A percentile compares a stretch with the other conserved stretches of the same genome.
Conservation (phyloP, 768 basidiomycete genomes). For the Suillus ampliporus region DNA sequence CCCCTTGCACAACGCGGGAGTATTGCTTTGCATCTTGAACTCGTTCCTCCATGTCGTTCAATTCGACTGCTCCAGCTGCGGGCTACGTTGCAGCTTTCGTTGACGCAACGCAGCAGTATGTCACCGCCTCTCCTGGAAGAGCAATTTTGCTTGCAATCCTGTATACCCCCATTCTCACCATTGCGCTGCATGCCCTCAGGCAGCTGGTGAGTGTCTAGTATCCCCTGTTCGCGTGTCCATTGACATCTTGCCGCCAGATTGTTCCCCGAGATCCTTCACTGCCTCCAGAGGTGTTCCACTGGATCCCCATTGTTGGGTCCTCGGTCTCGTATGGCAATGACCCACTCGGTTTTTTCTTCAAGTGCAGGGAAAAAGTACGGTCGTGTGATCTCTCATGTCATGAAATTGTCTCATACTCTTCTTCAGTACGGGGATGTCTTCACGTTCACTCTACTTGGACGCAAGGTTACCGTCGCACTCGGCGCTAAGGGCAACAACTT, state of each 20-base stretch:
- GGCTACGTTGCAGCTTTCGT: constrained; percentile 32
- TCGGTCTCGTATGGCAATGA: constrained; percentile 90
- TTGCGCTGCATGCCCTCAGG: constrained; percentile 75
- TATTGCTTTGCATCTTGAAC: constrained; percentile 4
- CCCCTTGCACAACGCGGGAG: constrained; percentile 1
- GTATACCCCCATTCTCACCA: constrained; percentile 69
- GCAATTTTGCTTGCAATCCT: constrained; percentile 51
- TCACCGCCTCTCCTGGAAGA: constrained; percentile 30
- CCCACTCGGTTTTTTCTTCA: constrained; percentile 86
- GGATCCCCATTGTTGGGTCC: constrained; percentile 89
- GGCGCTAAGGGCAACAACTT: constrained; percentile 94
- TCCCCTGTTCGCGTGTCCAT: not conserved
- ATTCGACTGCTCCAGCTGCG: constrained; percentile 24
- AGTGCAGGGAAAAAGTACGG: constrained; percentile 76
- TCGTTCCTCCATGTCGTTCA: constrained; percentile 30
- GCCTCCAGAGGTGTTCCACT: constrained; percentile 94
- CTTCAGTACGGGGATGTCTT: constrained; percentile 94
- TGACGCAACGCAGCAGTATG: constrained; percentile 22
- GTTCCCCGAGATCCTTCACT: constrained; percentile 69
- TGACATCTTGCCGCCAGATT: constrained; percentile 48
- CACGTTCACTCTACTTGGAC: constrained; percentile 90
- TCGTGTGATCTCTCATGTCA: not conserved
- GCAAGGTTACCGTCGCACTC: constrained; percentile 88
- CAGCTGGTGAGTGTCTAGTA: constrained; percentile 65
- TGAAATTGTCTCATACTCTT: not conserved